Base-by-base conservation (phyloP, 768 basidiomycete species). In the Dioszegia aurantiaca region DNA sequence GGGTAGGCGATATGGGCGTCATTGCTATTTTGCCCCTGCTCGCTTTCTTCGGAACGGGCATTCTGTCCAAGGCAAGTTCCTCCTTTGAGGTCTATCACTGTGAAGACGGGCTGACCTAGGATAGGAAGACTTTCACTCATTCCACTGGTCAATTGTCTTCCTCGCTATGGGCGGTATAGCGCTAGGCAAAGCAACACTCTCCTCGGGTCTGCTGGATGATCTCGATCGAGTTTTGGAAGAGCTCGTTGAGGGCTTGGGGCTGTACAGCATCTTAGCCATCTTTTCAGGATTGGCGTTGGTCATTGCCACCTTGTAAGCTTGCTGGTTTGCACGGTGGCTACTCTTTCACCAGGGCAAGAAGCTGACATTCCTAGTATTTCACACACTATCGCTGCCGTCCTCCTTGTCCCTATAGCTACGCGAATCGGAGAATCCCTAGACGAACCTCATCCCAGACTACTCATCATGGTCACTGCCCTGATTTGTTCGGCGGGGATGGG, bases 401-500 rank as follows among this genome's bases (percentile, higher is more conserved):
- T 99, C 19, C 83, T 98, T n/a, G 93, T 95, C 17, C 95, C 95
- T 24, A 94, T 99, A 60, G 95, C 94, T 6, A 83, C 87, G 61
- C 84, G 90, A 78, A 88, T 98, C 19, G 95, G 91, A 8, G 78
- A 80, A n/a, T 87, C 83, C 46, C 80, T 97, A 44, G 84, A 84
- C 0, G 81, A 80, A 6, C 79, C 85, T 43, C 88, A 87, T 62
- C 80, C 83, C 42, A 87, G 90, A 65, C 78, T 98, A 9, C 84
- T 99, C 63, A 88, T 98, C 68, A 94, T 99, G 79, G 83, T 51
- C 19, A 56, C 59, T 21, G 59, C 40, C 14, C 16, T 59, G 36
- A 87, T 95, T 49, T 97, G 94, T 73, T 93, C 90, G 2, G 81
- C 90, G 4, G 95, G 94, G 1, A 99, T 99, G 95, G 94, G 90